Evolutionary conservation across 208 protist species (phyloP), one percentile per base, ranked within the genome.

Genomic region (Trypanosoma congolense): DNA sequence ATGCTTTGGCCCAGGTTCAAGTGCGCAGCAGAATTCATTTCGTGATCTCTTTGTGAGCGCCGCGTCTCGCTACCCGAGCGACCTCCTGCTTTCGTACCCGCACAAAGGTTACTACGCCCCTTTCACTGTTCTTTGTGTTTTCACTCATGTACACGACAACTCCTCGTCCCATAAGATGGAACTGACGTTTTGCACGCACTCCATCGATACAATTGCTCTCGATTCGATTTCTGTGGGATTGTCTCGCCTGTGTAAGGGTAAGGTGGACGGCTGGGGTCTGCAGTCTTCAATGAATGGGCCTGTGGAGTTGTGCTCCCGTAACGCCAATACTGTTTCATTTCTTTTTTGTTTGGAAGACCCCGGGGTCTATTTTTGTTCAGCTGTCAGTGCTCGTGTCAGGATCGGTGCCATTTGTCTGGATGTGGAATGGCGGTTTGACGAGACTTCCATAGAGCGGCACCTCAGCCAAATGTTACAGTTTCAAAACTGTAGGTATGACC

Each of bases 281-380:
- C 29, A 56, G 35, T 41, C 25, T 1, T 26, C 52, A 4, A 36
- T 33, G 5, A 31, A 55, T 28, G 26, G 54, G 22, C 12, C 12
- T 42, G 14, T 56, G 24, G 26, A 51, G 21, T 5, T 68, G 10
- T 48, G 22, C 28, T 33, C 52, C 12, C 24, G 59, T 43, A 22
- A 1, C 21, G 16, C 54, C 10, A 31, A 16, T 56, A 42, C 1
- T 41, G n/a, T 51, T 46, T 56, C 4, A 41, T 4, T 50, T 4
- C 16, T 21, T 25, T 49, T 70, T 38, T 36, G 62, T 16, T 51
- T 87, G 31, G 43, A 62, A 30, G 50, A 66, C n/a, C 53, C 65
- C 4, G 80, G 80, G 16, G 59, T 72, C 44, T 73, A 73, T 36
- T 35, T 54, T 36, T 87, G 75, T 49, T 52, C 33, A 49, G 63